Percentiles rank a stretch among this genome's conserved stretches.
phyloP scores from a whole-genome alignment of 2,329 filamentous ascomycete species.

The Juglanconis oblonga region DNA sequence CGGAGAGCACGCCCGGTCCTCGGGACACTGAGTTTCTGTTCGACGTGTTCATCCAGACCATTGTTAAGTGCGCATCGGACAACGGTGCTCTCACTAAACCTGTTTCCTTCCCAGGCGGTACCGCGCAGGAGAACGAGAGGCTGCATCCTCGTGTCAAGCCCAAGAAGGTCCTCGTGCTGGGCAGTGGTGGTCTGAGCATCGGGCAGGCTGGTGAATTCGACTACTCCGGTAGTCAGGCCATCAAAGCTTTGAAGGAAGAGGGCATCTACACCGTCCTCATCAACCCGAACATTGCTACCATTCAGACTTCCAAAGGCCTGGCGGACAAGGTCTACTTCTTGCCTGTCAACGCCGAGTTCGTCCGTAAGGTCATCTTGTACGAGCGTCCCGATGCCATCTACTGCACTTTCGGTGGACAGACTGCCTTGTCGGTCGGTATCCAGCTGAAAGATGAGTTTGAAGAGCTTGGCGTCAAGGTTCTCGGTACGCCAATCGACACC shows the following conservation, averaged over 20 bases:
- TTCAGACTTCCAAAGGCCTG: slow-evolving; percentile 95
- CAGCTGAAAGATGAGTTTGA: slow-evolving; percentile 98
- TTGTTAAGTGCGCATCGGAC: slow-evolving; percentile 68
- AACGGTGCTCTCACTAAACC: slow-evolving; percentile 65
- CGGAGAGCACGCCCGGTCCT: slow-evolving; percentile 92
- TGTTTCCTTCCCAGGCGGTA: slow-evolving; percentile 85
- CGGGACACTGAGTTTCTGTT: slow-evolving; percentile 96
- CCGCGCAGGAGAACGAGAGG: slow-evolving; percentile 72
- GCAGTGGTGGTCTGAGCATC: slow-evolving; percentile 92
- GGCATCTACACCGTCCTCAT: slow-evolving; percentile 97
- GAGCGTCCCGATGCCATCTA: slow-evolving; percentile 97
- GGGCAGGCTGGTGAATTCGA: slow-evolving; percentile 98
- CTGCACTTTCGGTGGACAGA: slow-evolving; percentile 96
- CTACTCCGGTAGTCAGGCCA: slow-evolving; percentile 96
- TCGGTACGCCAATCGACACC: slow-evolving; percentile 95
- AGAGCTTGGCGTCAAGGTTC: slow-evolving; percentile 83
- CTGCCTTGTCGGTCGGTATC: slow-evolving; percentile 93
- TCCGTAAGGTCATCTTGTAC: slow-evolving; percentile 93
- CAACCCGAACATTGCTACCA: slow-evolving; percentile 98
- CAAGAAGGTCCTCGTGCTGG: slow-evolving; percentile 93
- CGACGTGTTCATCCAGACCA: slow-evolving; percentile 89
- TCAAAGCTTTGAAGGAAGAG: slow-evolving; percentile 97
- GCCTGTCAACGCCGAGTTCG: slow-evolving; percentile 93
- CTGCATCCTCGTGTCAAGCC: slow-evolving; percentile 76
- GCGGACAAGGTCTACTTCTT: slow-evolving; percentile 99